Evolutionary conservation across 257 asterid genomes (phyloP), one percentile per base, ranked within the genome.

Genomic region (Solanum chaucha): DNA sequence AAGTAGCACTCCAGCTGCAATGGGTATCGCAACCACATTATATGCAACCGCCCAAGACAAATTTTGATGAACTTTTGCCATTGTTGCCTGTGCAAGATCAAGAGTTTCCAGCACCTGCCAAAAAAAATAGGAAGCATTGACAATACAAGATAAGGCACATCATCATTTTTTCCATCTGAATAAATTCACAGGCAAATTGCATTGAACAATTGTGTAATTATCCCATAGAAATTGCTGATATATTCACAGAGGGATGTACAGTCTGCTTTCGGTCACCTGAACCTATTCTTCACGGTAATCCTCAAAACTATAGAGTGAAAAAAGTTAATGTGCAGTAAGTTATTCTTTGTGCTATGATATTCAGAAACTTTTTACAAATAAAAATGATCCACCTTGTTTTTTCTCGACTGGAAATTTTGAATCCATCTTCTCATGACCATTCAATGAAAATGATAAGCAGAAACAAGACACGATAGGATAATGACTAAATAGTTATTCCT

Each of bases 1-100:
- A 90, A 97, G 98, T 51, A 95, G 89, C 11, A 93, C 75, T 82
- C 99, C 99, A 14, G 99, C 98, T 80, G 99, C 98, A 91, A 97
- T 91, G 46, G 99, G 99, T 74, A 97, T 94, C 28, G 98, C 97
- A 38, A 95, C 74, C 78, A 92, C 91, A 88, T 97, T 97, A 88
- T 97, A 97, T 64, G 95, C 99, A 61, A 94, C 95, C 14, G 99
- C 99, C 99, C 99, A 97, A 2, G 96, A 89, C 91, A 97, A 85
- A 87, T 97, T 97, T 91, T 97, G 99, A 87, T 91, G 95, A 90
- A 97, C 99, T 91, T 97, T 97, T 38, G 90, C 87, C 98, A 97
- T 95, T 74, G 98, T 97, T 86, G 95, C 98, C 89, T 92, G 93
- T 15, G 98, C 97, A 26, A 97, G 98, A 85, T 97, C 98, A 82